Percentiles rank a stretch among this genome's conserved stretches.
These are phyloP conservation scores for Lentinula boryana DNA, from an alignment of 768 basidiomycete species.

Conservation along the genomic window DNA sequence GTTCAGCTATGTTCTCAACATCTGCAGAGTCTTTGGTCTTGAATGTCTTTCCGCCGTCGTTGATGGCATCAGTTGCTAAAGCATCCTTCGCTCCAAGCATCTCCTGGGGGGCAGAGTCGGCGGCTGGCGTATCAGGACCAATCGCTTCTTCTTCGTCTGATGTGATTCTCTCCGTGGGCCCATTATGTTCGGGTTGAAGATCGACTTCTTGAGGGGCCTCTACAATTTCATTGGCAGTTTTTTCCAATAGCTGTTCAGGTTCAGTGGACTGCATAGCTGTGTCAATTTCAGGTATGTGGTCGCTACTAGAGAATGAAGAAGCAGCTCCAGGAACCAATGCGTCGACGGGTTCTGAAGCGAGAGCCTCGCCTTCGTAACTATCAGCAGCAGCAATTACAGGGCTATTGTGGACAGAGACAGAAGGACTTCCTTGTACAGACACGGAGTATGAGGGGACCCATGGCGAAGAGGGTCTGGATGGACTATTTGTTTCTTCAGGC, in stretches of 20 bases:
- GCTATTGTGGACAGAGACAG: background rate
- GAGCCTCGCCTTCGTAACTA: background rate
- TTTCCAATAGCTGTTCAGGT: background rate
- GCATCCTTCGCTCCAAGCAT: background rate
- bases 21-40: background rate
- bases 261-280: background rate
- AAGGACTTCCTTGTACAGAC: slow-evolving; percentile 28
- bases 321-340: background rate
- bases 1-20: background rate
- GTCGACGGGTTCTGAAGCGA: background rate
- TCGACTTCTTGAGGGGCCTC: background rate
- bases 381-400: background rate
- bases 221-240: background rate
- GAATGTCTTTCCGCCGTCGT: background rate
- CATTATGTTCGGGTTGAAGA: background rate
- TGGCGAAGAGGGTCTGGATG: slow-evolving; percentile 14
- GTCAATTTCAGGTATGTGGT: background rate
- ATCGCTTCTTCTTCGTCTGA: background rate
- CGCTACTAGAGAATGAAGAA: background rate
- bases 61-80: background rate
- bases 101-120: background rate
- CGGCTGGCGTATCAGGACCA: background rate
- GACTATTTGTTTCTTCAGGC: slow-evolving; percentile 4
- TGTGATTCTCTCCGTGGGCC: background rate
- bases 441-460: slow-evolving; percentile 40